phyloP scores from a whole-genome alignment of 306 rosid genomes.

The Clitoria ternatea region DNA sequence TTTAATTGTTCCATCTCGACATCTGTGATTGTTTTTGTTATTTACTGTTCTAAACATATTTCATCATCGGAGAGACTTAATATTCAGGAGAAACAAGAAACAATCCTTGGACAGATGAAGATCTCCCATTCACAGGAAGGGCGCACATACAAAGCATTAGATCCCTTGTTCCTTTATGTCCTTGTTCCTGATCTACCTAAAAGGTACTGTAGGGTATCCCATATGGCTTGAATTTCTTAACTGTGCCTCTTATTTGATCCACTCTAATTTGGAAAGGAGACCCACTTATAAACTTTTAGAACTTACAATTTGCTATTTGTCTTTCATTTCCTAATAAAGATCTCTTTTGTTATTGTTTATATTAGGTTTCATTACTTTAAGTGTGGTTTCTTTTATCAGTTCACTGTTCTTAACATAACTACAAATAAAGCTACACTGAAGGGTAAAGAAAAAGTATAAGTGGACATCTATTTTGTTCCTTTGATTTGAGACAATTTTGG shows the following conservation, averaged over 20 bases:
- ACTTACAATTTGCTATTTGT: not conserved
- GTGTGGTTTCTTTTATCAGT: not conserved
- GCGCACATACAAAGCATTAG: conserved; percentile 30
- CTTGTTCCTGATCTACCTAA: conserved; percentile 87
- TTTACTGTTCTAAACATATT: conserved; percentile 63
- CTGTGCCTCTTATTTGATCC: conserved; percentile 9
- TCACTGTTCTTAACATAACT: conserved; percentile 13
- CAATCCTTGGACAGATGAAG: conserved; percentile 52
- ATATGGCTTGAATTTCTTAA: not conserved
- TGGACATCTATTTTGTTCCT: conserved; percentile 11
- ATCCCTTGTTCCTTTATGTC: conserved; percentile 62
- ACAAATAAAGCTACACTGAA: not conserved
- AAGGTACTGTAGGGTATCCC: conserved; percentile 43
- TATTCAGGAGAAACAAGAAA: conserved; percentile 54
- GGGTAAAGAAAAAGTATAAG: not conserved
- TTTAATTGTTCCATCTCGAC: conserved; percentile 74
- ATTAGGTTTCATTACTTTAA: not conserved
- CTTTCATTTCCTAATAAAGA: not conserved
- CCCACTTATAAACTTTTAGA: not conserved
- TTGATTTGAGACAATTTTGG: not conserved
- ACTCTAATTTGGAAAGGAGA: not conserved
- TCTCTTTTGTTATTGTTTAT: conserved; percentile 13
- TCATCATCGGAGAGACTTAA: conserved; percentile 41
- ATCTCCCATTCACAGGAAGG: conserved; percentile 31
- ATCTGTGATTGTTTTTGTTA: conserved; percentile 54